Evolutionary conservation across 1,284 basidiomycete genomes (phyloP), one percentile per base, ranked within the genome.

Genomic region (Apiotrichum brassicae): DNA sequence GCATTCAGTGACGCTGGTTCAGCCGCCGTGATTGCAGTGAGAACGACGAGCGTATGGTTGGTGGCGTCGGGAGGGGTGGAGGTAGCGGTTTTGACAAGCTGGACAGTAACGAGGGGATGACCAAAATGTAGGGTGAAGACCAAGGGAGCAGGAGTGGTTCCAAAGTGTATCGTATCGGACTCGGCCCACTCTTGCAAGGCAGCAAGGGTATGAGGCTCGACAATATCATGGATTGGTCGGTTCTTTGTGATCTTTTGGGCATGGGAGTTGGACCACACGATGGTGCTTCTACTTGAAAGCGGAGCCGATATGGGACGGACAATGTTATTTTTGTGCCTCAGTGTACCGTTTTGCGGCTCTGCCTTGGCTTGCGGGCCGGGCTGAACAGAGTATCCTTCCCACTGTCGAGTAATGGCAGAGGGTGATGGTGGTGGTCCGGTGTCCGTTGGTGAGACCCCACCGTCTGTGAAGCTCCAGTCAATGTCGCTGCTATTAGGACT

Each of bases 131-230:
- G 52, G 9, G 28, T 9, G 25, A 53, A 53, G 26, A 20, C 16
- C 14, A 30, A 30, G 13, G 19, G 16, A 1, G 33, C 18, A 14
- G 33, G 36, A 14, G 6, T n/a, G 25, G 20, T 18, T 34, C 28
- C 25, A 14, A 13, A 9, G 36, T 30, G 3, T 18, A 6, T 36
- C 2, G n/a, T 18, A 6, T 58, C 54, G 23, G 49, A 48, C 38
- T 66, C 62, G 3, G 64, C 48, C 66, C 66, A 65, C 13, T 42
- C 38, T 40, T 62, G 60, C 32, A 69, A 38, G 14, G 43, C 35
- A 19, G 58, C 51, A 33, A 59, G 50, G 1, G 38, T 28, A 4
- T 23, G 18, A 8, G 32, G 25, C 23, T 63, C 60, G n/a, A 67
- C 19, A 18, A 60, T 48, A 12, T 63, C 57, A 6, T 49, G 48